Base-by-base conservation (phyloP, 2,329 filamentous ascomycete species). In the Phaeosphaeria sp. region DNA sequence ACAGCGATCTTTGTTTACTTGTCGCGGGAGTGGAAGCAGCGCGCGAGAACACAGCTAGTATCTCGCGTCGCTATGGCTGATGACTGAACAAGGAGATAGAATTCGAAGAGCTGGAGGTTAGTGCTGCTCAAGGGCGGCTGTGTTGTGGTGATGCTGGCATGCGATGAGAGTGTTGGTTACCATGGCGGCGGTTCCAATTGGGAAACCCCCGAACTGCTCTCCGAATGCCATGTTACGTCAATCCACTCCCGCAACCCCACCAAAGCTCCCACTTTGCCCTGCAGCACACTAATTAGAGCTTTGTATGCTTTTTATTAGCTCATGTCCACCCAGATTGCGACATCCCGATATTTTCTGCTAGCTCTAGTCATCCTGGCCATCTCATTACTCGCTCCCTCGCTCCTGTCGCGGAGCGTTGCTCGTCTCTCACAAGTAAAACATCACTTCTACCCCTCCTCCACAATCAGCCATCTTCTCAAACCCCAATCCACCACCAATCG, bases 311-410 rank as follows among this genome's bases (percentile, higher is more conserved):
- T 57, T 51, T 60, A 36, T 36, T 36, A 64, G 63, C 55, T 53
- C 55, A 73, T 72, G 69, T 64, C 60, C 56, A 57, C 60, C 51
- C 63, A 33, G 48, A 61, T 65, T 56, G 58, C 65, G 63, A 68
- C 65, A 67, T 71, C 58, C 56, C 69, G 60, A 65, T 69, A 68
- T 68, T 67, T 73, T 57, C 64, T 74, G 55, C 59, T 73, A 52
- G 67, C 69, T 45, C 46, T 72, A 61, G 49, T 69, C 66, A 69
- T 76, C 60, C 69, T 75, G 73, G 71, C 72, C 55, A 59, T 65
- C 60, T 72, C 71, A 62, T 49, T 74, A 22, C 50, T 75, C 27
- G 65, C 65, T 22, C 62, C 72, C 9, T 63, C 72, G 33, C 50
- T 69, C 36, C 58, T 77, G 43, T 64, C 68, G 48, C 71, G 75